A percentile compares a stretch with the other conserved stretches of the same genome.
These are phyloP conservation scores for Talaromyces albobiverticillius DNA, from an alignment of 2,329 filamentous ascomycete genomes.

Conservation along the genomic window DNA sequence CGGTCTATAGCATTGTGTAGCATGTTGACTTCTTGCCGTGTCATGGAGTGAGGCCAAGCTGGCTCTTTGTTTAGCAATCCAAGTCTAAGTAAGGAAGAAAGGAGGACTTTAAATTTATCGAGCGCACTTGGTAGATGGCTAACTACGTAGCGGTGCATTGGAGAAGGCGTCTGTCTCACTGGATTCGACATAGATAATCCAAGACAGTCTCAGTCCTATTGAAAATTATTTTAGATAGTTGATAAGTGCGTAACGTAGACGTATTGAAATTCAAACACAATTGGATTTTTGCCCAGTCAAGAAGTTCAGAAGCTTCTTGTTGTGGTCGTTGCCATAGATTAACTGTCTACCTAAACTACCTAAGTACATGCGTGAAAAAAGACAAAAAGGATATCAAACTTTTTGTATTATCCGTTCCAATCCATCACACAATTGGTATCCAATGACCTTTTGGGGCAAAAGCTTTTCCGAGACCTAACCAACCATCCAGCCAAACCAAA, in stretches of 20 bases:
- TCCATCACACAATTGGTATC: not conserved
- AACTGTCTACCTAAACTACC: not conserved
- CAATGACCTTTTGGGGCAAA: not conserved
- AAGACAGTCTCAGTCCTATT: slow-evolving; percentile 8
- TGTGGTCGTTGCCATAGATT: not conserved
- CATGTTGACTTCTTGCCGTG: no score
- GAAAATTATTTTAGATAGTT: not conserved
- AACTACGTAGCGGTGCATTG: no score
- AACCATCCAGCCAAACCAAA: not conserved
- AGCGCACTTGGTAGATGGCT: no score
- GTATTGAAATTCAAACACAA: not conserved
- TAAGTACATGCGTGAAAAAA: slow-evolving; percentile 3
- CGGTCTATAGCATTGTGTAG: no score
- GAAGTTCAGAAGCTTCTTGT: slow-evolving; percentile 17
- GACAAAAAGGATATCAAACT: not conserved
- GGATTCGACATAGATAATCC: no score
- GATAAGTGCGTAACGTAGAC: not conserved
- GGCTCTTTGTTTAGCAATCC: no score
- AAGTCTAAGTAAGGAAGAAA: no score
- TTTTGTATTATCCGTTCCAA: not conserved
- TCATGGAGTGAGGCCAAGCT: no score
- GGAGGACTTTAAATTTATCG: no score
- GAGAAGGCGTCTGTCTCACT: no score
- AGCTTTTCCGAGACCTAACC: not conserved
- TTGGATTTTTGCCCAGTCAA: not conserved